Evolutionary conservation across 495 filamentous ascomycete species (phyloP).

Genomic region (Penicillium alfredii): DNA sequence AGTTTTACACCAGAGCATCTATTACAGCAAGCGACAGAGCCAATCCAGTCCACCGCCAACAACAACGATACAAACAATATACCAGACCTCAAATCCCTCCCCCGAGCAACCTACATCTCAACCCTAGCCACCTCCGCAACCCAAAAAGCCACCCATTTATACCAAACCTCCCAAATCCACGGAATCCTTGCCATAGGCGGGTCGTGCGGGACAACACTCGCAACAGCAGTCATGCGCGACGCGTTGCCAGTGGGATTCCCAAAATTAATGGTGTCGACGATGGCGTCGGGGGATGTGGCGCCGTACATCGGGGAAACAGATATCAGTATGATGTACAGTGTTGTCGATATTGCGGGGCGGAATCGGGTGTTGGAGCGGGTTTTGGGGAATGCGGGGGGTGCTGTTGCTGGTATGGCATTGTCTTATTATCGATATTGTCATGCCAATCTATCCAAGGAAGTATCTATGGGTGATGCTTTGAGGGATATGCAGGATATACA

Average conservation of each 20-base stretch:
- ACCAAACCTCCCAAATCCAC: conserved; percentile 38
- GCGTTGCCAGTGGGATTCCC: conserved; percentile 57
- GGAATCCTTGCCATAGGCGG: conserved; percentile 54
- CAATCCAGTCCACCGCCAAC: too few relatives aligned
- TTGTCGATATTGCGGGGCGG: conserved; percentile 62
- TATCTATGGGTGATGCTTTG: too few relatives aligned
- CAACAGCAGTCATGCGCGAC: conserved; percentile 50
- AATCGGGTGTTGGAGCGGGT: conserved; percentile 53
- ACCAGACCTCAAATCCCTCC: conserved; percentile 19
- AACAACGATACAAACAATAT: conserved; percentile 3
- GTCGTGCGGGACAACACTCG: conserved; percentile 51
- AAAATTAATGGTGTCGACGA: conserved; percentile 64
- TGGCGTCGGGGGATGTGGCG: conserved; percentile 55
- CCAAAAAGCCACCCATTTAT: conserved; percentile 29
- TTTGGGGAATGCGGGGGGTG: conserved; percentile 55
- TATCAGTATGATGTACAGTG: conserved; percentile 62
- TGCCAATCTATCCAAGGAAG: too few relatives aligned
- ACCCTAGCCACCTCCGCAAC: conserved; percentile 39
- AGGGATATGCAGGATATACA: too few relatives aligned
- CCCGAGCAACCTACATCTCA: conserved; percentile 45
- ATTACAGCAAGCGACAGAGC: too few relatives aligned
- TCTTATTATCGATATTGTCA: conserved; percentile 34
- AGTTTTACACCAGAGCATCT: conserved; percentile 39
- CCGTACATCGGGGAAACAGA: conserved; percentile 58
- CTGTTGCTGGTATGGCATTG: conserved; percentile 49